phyloP scores from a whole-genome alignment of 768 basidiomycete species.

The Pleurotus tuoliensis region DNA sequence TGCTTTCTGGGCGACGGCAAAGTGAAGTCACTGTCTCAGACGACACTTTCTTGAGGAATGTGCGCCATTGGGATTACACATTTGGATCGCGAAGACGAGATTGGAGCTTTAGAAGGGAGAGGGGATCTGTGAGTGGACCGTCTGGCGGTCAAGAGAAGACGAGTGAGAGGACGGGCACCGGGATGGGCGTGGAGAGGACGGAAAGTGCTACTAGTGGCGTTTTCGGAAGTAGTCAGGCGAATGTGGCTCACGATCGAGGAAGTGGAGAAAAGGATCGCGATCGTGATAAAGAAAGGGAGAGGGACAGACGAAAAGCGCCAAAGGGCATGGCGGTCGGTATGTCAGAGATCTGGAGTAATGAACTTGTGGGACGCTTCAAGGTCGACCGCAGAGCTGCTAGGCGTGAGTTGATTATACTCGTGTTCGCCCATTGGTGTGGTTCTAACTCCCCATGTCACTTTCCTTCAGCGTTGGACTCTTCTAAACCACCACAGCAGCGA shows the following conservation, averaged over 20 bases:
- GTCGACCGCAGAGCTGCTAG: slow-evolving; percentile 45
- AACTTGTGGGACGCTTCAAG: slow-evolving; percentile 59
- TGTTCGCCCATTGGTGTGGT: neutral
- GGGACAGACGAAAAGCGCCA: slow-evolving; percentile 24
- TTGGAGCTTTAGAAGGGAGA: slow-evolving; percentile 62
- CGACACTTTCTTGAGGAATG: slow-evolving; percentile 38
- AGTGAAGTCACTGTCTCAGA: slow-evolving; percentile 38
- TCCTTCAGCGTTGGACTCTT: slow-evolving; percentile 39
- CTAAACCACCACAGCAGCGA: slow-evolving; percentile 65
- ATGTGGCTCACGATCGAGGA: neutral
- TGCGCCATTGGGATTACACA: slow-evolving; percentile 40
- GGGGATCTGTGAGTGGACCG: slow-evolving; percentile 28
- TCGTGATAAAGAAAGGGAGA: slow-evolving; percentile 13
- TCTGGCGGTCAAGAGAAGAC: neutral
- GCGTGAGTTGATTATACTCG: slow-evolving; percentile 24
- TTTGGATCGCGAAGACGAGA: slow-evolving; percentile 40
- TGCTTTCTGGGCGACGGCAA: slow-evolving; percentile 28
- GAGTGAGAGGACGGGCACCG: slow-evolving; percentile 11
- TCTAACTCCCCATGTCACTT: slow-evolving; percentile 3
- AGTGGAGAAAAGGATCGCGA: slow-evolving; percentile 21
- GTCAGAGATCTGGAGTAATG: slow-evolving; percentile 68
- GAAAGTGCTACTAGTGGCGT: neutral
- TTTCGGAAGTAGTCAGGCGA: slow-evolving; percentile 2
- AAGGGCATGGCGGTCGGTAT: slow-evolving; percentile 47
- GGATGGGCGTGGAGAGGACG: slow-evolving; percentile 1